Base-by-base conservation (phyloP, 257 asterid species). In the Vinca minor region DNA sequence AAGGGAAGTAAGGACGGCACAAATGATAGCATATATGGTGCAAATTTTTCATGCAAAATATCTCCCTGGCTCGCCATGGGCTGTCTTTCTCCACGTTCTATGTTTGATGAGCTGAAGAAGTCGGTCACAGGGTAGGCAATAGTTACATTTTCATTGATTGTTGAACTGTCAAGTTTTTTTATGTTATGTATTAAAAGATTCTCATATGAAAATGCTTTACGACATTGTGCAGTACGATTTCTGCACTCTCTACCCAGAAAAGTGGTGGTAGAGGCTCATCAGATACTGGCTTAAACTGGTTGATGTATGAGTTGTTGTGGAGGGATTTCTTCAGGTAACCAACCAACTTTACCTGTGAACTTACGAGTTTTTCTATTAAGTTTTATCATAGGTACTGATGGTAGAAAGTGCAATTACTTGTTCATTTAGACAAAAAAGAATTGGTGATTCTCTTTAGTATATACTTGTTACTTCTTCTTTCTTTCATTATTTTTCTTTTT, bases 11-110 rank as follows among this genome's bases (percentile, higher is more conserved):
- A 80, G 63, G 83, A 83, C 69, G 95, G 85, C 57, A 66, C 79
- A 34, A 81, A 69, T 28, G 88, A 82, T 63, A 84, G 91, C 83
- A 84, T 89, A 62, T 93, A 84, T 53, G 97, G 97, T 77, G 95
- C 99, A 38, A 93, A 89, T 69, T 86, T 93, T 70, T 93, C 96
- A 1, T 87, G 99, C 83, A 90, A 87, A 73, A 87, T 93, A 77
- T 89, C 99, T 14, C 99, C 99, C 4, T 93, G 99, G 99, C 91
- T 93, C 28, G 90, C 97, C 65, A 80, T 85, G 90, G 99, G 99
- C 34, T 89, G 97, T 77, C 95, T 93, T 66, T 93, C 99, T 73
- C 97, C 99, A 25, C 97, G 99, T 12, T 84, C 88, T 74, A 84
- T 93, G 97, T 93, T 85, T 69, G 97, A 87, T 55, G 99, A 90